A percentile compares a stretch with the other conserved stretches of the same genome.
Evolutionary conservation across 257 asterid genomes (phyloP).

Genomic region (Solanum arcanum): DNA sequence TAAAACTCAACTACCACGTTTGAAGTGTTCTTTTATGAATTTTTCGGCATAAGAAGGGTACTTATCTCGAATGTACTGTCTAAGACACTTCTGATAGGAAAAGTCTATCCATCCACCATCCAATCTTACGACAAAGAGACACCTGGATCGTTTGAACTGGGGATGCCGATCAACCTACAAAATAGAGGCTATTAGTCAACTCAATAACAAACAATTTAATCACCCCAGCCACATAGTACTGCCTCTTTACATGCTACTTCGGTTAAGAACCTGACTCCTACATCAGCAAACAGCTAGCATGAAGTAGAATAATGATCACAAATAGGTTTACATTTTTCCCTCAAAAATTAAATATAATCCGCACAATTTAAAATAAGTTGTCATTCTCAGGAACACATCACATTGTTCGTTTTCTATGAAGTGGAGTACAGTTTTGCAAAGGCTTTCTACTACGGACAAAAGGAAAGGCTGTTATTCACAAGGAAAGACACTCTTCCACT

Average conservation of each 20-base stretch:
- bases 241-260: not conserved
- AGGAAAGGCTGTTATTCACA: not conserved
- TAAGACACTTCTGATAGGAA: constrained; percentile 89
- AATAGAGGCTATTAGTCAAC: not conserved
- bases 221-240: not conserved
- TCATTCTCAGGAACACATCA: not conserved
- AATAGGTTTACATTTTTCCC: not conserved
- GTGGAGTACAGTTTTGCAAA: not conserved
- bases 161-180: constrained; percentile 92
- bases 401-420: not conserved
- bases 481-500: not conserved
- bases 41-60: constrained; percentile 70
- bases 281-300: not conserved
- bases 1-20: constrained; percentile 45
- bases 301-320: not conserved
- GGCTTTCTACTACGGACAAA: not conserved
- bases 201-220: not conserved
- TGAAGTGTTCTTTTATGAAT: constrained; percentile 61
- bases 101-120: constrained; percentile 99
- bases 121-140: constrained; percentile 80
- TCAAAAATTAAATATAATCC: not conserved
- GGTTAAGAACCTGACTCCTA: not conserved
- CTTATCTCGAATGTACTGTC: constrained; percentile 60
- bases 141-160: constrained; percentile 66
- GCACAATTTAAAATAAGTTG: not conserved